Base-by-base conservation (phyloP, 139 green algal genomes). In the Zygnema cylindricum region DNA sequence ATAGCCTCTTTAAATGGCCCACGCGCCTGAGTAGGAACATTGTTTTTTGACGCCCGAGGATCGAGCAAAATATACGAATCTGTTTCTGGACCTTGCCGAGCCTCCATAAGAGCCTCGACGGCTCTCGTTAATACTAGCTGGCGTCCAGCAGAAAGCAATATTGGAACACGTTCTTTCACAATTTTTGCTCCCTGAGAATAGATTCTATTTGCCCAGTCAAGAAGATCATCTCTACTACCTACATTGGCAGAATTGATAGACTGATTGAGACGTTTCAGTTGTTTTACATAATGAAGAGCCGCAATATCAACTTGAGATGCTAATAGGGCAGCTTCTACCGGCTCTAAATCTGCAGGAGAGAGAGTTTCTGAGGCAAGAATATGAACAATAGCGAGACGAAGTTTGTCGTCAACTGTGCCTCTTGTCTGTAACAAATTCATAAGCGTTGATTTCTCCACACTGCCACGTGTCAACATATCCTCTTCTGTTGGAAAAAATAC, bases 81-180 rank as follows among this genome's bases (percentile, higher is more conserved):
- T 0, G 78, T 81, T 69, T 93, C 89, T 32, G 84, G 81, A 43
- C 25, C 43, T 1, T 71, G 79, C 21, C 81, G 81, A n/a, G 43
- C 95, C 22, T 99, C 97, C 94, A 98, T 97, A 0, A 99, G 93
- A 35, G 93, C 93, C 81, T 99, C 97, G 36, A 99, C 84, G 0
- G 96, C 95, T 39, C 94, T 92, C 0, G 95, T 96, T 43, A 99
- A 84, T 1, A 96, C 96, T 41, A 96, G 94, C 84, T 95, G 91
- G 7, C 88, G 84, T 1, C 77, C 91, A 42, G 71, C 94, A 32
- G 93, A 94, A 41, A 99, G 87, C 82, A 99, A 91, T 78, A 96
- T 98, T 94, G 98, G 98, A 42, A 99, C 95, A 21, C 95, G 93
- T 81, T 98, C 98, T 43, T 97, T 98, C 33, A 99, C 94, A 3